Conservation (phyloP, 2,329 filamentous ascomycete species). For the Claviceps fusiformis region DNA sequence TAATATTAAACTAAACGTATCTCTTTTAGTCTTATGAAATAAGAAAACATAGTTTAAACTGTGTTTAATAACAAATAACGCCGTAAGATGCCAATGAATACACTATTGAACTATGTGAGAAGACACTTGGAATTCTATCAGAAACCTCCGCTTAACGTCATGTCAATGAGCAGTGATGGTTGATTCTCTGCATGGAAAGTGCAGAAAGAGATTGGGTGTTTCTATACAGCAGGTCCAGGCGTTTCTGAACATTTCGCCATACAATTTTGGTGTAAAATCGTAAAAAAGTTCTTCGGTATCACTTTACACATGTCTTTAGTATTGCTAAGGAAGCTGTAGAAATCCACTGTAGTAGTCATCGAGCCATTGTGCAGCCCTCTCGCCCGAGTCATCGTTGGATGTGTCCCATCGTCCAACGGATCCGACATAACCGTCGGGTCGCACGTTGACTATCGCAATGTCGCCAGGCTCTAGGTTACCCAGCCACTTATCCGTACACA, state of each 20-base stretch:
- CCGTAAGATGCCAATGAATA: not conserved
- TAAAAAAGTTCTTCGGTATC: no score
- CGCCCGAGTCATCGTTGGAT: slow-evolving; percentile 34
- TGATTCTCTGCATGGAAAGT: not conserved
- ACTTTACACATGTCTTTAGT: not conserved
- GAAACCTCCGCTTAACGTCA: not conserved
- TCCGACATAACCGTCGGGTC: slow-evolving; percentile 63
- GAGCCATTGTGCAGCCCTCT: slow-evolving; percentile 39
- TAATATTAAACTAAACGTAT: not conserved
- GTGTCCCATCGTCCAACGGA: slow-evolving; percentile 43
- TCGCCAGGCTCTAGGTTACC: slow-evolving; percentile 42
- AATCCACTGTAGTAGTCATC: slow-evolving; percentile 42
- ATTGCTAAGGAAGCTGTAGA: slow-evolving; percentile 32
- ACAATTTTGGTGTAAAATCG: no score
- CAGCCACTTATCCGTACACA: slow-evolving; percentile 58
- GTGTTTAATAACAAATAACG: not conserved
- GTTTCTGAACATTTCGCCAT: no score
- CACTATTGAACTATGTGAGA: not conserved
- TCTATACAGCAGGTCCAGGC: not conserved
- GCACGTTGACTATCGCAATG: slow-evolving; percentile 52
- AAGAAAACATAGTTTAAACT: not conserved
- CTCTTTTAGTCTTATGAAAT: no score
- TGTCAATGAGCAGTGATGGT: not conserved
- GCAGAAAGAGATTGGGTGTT: not conserved
- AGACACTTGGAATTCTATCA: not conserved